phyloP scores from a whole-genome alignment of 148 eudicot genomes.

The Amaranthus cruentus region DNA sequence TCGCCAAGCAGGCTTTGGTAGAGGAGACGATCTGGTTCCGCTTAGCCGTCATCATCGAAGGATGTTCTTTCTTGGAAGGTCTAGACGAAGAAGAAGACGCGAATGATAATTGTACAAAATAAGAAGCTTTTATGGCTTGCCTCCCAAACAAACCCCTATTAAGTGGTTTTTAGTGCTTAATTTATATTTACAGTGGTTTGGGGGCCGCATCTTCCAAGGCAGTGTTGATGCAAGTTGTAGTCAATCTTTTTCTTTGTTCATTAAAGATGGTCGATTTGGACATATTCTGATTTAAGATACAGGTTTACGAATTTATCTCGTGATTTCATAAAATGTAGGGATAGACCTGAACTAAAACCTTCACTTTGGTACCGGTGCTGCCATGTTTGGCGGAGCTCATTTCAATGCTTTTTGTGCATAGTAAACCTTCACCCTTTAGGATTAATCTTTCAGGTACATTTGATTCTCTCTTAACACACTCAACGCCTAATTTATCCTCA shows the following conservation, averaged over 20 bases:
- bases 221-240: slow-evolving; percentile 9
- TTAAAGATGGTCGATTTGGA: slow-evolving; percentile 12
- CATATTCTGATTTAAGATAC: slow-evolving; percentile 21
- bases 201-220: slow-evolving; percentile 19
- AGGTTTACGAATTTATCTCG: slow-evolving; percentile 18
- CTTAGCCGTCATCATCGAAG: slow-evolving; percentile 33
- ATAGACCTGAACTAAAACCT: slow-evolving; percentile 14
- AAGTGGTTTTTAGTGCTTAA: slow-evolving; percentile 13
- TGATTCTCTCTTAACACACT: slow-evolving; percentile 16
- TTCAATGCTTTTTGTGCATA: slow-evolving; percentile 32
- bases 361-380: neutral
- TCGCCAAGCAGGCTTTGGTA: slow-evolving; percentile 22
- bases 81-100: slow-evolving; percentile 35
- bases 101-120: slow-evolving; percentile 7
- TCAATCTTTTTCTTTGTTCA: slow-evolving; percentile 20
- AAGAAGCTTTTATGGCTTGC: slow-evolving; percentile 2
- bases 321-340: slow-evolving; percentile 19
- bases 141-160: neutral
- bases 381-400: slow-evolving; percentile 21
- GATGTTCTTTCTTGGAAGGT: slow-evolving; percentile 28
- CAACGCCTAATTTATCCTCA: neutral
- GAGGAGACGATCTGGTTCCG: slow-evolving; percentile 25
- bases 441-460: slow-evolving; percentile 27
- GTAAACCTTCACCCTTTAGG: slow-evolving; percentile 30
- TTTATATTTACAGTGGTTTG: neutral